Base-by-base conservation (phyloP, 2,329 filamentous ascomycete species). In the Ophiocordyceps camponoti-floridani region DNA sequence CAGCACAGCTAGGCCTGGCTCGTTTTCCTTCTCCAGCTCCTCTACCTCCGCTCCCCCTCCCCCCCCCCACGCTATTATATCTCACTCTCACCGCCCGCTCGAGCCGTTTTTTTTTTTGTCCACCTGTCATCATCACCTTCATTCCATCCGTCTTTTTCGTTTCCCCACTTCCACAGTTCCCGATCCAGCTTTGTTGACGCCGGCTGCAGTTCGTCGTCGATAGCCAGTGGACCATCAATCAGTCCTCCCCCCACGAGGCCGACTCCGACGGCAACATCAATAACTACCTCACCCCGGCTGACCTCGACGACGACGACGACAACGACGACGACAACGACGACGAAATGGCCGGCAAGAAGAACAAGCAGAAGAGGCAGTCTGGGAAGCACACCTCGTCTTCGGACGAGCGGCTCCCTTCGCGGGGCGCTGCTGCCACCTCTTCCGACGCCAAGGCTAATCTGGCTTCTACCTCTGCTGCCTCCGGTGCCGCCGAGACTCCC, bases 191-290 rank as follows among this genome's bases (percentile, higher is more conserved):
- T 35, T n/a, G 12, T 35, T 35, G n/a, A 35, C 30, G 12, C 12
- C 10, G 2, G 10, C 37, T 31, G 9, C 61, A 95, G 89, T 98
- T 94, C 62, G 84, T 98, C 55, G 89, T 95, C 52, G 86, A 98
- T 73, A 85, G 84, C 53, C 76, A 75, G 54, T 98, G 91, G 91
- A 79, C 78, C 43, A 83, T 79, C 60, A 88, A 95, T 64, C 77
- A 80, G 54, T 77, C 78, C 47, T 82, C 80, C 40, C 83, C 84
- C 47, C 80, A 82, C 64, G 88, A 95, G 66, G 76, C 77, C 57
- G 89, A 95, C 69, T 73, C 5, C 23, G 23, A 23, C 23, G 23
- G 23, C 23, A 23, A 23, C 23, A 23, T 23, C 23, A 23, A 23
- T 5, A 23, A 23, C 23, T 23, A 23, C 23, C 23, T 23, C 23